Conservation (phyloP, 2,329 filamentous ascomycete genomes). For the Chaetomiaceae sp. region DNA sequence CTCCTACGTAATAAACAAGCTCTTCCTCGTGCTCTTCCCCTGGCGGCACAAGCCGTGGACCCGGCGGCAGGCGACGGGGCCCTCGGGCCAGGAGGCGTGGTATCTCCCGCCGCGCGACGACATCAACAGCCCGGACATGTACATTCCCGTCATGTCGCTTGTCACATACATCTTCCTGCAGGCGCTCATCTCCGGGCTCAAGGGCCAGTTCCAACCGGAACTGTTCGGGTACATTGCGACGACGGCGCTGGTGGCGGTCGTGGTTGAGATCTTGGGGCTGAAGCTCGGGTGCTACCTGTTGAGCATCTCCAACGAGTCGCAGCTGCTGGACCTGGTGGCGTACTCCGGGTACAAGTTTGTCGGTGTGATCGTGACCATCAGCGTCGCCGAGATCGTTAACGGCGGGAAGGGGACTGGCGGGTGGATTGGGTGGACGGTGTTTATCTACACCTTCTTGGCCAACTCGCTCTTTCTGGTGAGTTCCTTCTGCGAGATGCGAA, state of each 20-base stretch:
- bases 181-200: slow-evolving; percentile 81
- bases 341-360: slow-evolving; percentile 99
- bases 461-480: slow-evolving; percentile 92
- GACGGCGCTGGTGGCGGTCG: slow-evolving; percentile 74
- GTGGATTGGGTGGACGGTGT: slow-evolving; percentile 84
- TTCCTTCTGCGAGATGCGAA: slow-evolving; percentile 21
- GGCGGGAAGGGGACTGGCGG: slow-evolving; percentile 77
- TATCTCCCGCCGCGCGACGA: slow-evolving; percentile 93
- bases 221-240: slow-evolving; percentile 85
- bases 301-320: slow-evolving; percentile 88
- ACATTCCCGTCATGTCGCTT: slow-evolving; percentile 90
- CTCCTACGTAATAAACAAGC: slow-evolving; percentile 89
- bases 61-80: slow-evolving; percentile 68
- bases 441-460: slow-evolving; percentile 85
- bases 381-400: slow-evolving; percentile 72
- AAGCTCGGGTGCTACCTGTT: slow-evolving; percentile 92
- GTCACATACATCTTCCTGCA: slow-evolving; percentile 96
- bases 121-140: slow-evolving; percentile 98
- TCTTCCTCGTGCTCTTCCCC: slow-evolving; percentile 89
- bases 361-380: slow-evolving; percentile 85
- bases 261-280: slow-evolving; percentile 83
- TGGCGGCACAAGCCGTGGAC: slow-evolving; percentile 99
- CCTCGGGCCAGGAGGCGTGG: slow-evolving; percentile 65
- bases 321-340: slow-evolving; percentile 87
- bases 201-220: slow-evolving; percentile 90